A percentile compares a stretch with the other conserved stretches of the same genome.
Evolutionary conservation across 164 flowering plant genomes (phyloP).

Genomic region (Amborella trichopoda): DNA sequence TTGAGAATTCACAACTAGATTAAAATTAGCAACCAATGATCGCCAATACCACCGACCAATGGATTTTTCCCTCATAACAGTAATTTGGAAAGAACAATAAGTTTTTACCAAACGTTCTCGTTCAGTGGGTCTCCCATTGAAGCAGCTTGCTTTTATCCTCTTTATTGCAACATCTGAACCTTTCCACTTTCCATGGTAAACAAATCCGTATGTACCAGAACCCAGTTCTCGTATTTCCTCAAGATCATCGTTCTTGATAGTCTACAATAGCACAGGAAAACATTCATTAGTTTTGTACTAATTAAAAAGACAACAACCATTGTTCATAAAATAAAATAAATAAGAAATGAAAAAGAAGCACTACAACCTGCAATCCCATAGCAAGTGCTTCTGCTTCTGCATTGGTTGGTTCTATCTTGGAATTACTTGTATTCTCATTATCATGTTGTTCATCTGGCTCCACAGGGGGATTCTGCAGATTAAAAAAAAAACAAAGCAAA

Average conservation of each 20-base stretch:
- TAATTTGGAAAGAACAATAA: no score
- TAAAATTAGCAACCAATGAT: no score
- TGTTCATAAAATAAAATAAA: no score
- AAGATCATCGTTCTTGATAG: slow-evolving; percentile 83
- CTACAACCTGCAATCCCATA: slow-evolving; percentile 75
- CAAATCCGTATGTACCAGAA: slow-evolving; percentile 95
- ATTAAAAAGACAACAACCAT: no score
- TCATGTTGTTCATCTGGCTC: slow-evolving; percentile 52
- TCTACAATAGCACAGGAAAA: no score
- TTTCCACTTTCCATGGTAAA: slow-evolving; percentile 96
- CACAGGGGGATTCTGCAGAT: no score
- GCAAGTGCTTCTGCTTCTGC: slow-evolving; percentile 94
- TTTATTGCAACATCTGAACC: slow-evolving; percentile 99
- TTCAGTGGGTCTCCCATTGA: slow-evolving; percentile 94
- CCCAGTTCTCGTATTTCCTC: slow-evolving; percentile 94
- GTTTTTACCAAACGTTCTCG: slow-evolving; percentile 92
- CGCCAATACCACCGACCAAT: no score
- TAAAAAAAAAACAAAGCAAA: no score
- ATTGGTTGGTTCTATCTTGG: slow-evolving; percentile 81
- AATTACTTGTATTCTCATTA: slow-evolving; percentile 29
- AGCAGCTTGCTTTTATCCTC: slow-evolving; percentile 97
- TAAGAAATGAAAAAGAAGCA: no score
- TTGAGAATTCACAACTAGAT: no score
- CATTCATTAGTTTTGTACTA: no score
- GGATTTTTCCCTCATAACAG: no score